A percentile compares a stretch with the other conserved stretches of the same genome.
These are phyloP conservation scores for Suillus cothurnatus DNA, from an alignment of 768 basidiomycete species.

Conservation along the genomic window DNA sequence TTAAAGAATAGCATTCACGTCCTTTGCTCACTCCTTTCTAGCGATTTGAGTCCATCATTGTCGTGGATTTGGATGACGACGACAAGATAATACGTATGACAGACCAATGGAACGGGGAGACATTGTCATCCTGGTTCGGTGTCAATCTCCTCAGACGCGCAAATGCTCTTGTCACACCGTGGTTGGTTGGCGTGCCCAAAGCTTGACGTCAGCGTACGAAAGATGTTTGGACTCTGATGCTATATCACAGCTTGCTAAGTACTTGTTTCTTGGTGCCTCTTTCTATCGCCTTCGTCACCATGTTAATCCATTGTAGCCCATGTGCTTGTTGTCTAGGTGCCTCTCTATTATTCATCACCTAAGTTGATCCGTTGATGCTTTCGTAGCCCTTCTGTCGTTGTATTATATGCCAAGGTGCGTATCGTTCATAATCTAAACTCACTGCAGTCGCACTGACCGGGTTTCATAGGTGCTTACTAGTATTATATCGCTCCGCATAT, in stretches of 20 bases:
- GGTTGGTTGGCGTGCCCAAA: conserved; percentile 56
- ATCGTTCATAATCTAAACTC: background rate
- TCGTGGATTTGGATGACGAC: conserved; percentile 65
- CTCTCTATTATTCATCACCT: background rate
- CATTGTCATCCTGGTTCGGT: conserved; percentile 51
- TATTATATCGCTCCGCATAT: background rate
- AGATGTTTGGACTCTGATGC: background rate
- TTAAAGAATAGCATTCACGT: background rate
- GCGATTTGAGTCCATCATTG: conserved; percentile 61
- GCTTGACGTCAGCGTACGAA: background rate
- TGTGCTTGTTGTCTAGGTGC: background rate
- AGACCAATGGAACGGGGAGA: conserved; percentile 63
- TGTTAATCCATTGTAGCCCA: background rate
- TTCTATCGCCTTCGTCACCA: background rate
- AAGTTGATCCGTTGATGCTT: background rate
- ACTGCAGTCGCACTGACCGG: background rate
- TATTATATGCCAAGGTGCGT: background rate
- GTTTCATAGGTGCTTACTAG: background rate
- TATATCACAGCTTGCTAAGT: background rate
- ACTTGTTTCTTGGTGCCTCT: background rate
- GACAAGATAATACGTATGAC: conserved; percentile 59
- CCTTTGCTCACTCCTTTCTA: conserved; percentile 25
- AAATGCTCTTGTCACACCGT: conserved; percentile 54
- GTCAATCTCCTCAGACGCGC: conserved; percentile 48
- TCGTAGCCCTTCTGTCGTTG: background rate